A percentile compares a stretch with the other conserved stretches of the same genome.
Conservation (phyloP, 2,329 filamentous ascomycete species). For the Fusarium globosum region DNA sequence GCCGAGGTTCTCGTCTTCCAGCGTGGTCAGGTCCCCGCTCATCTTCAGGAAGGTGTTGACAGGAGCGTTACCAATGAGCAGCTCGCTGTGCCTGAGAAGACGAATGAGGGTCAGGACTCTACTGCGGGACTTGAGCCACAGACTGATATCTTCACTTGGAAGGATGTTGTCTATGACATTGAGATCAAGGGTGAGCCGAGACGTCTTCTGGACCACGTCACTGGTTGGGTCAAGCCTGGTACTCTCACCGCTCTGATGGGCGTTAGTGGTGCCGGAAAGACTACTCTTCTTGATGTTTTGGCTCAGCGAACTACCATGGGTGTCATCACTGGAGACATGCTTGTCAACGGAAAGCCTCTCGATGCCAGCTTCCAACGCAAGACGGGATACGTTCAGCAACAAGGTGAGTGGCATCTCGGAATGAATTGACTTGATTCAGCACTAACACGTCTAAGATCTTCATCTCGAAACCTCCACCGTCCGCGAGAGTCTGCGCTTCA, state of each 20-base stretch:
- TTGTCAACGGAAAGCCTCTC: conserved; percentile 69
- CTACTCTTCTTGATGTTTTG: conserved; percentile 56
- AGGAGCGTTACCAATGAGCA: conserved; percentile 47
- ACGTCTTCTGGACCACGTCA: conserved; percentile 80
- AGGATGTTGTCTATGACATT: conserved; percentile 76
- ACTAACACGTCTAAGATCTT: conserved; percentile 55
- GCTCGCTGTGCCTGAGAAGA: conserved; percentile 42
- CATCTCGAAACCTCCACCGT: conserved; percentile 67
- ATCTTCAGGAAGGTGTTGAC: conserved; percentile 48
- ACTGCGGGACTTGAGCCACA: conserved; percentile 54
- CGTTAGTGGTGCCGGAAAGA: conserved; percentile 62
- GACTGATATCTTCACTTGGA: conserved; percentile 79
- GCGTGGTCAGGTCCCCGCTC: conserved; percentile 61
- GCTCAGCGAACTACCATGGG: conserved; percentile 67
- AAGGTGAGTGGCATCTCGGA: conserved; percentile 53
- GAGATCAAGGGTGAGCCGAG: conserved; percentile 79
- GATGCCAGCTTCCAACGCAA: conserved; percentile 71
- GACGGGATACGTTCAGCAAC: conserved; percentile 75
- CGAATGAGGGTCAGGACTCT: conserved; percentile 20
- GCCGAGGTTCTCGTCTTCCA: conserved; percentile 78
- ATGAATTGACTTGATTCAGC: fast-evolving
- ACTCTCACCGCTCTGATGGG: conserved; percentile 84
- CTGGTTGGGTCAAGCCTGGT: conserved; percentile 91
- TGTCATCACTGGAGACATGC: conserved; percentile 73
- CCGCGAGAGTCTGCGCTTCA: conserved; percentile 65